Evolutionary conservation across 73 alveolate species (phyloP).

Genomic region (Symbiodinium natans): DNA sequence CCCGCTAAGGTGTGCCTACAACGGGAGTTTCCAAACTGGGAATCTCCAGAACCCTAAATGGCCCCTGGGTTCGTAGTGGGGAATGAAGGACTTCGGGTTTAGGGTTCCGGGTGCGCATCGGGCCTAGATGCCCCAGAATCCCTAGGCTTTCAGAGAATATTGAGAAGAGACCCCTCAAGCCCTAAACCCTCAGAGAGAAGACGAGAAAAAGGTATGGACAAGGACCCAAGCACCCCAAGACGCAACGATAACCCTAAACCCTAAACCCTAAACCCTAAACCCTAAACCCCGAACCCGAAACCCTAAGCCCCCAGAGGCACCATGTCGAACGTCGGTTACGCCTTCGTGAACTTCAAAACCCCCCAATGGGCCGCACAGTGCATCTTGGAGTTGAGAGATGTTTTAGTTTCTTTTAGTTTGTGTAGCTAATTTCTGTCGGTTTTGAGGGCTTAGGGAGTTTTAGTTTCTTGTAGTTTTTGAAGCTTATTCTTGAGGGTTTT

Average conservation of each 20-base stretch:
- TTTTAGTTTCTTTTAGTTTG: too few species aligned
- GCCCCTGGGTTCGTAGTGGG: too few species aligned
- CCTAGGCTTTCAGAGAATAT: too few species aligned
- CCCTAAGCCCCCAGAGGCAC: background rate
- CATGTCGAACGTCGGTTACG: conserved; percentile 89
- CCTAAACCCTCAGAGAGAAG: background rate
- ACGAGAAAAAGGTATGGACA: too few species aligned
- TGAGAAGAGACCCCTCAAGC: background rate
- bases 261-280: background rate
- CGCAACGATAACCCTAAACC: background rate
- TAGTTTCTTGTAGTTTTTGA: too few species aligned
- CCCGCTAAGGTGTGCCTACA: too few species aligned
- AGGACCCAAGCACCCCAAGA: too few species aligned
- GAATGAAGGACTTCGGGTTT: background rate
- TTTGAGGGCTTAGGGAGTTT: too few species aligned
- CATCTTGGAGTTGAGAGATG: background rate
- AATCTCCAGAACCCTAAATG: background rate
- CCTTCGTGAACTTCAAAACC: conserved; percentile 73
- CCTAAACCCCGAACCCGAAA: background rate
- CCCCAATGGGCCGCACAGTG: conserved; percentile 43
- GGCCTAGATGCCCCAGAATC: too few species aligned
- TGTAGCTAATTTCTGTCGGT: too few species aligned
- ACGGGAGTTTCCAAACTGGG: too few species aligned
- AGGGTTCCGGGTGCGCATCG: background rate
- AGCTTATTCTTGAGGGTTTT: too few species aligned